phyloP scores from a whole-genome alignment of 495 filamentous ascomycete genomes.

The Penicillium macrosclerotiorum region DNA sequence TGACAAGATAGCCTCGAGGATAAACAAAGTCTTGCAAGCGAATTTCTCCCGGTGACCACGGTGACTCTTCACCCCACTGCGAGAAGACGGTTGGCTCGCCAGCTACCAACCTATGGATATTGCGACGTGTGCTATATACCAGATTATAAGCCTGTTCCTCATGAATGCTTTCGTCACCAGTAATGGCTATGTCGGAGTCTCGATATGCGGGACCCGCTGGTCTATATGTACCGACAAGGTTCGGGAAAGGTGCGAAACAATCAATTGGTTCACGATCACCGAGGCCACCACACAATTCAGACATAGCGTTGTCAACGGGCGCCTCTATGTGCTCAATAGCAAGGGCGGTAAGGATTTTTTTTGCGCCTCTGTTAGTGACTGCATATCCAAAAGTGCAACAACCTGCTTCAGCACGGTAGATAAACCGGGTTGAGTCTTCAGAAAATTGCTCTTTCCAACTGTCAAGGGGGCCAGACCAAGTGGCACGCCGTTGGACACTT shows the following conservation, averaged over 20 bases:
- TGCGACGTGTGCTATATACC: slow-evolving; percentile 28
- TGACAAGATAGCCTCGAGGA: slow-evolving; percentile 23
- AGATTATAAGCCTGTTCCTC: slow-evolving; percentile 22
- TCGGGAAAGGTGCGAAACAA: slow-evolving; percentile 30
- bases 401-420: slow-evolving; percentile 24
- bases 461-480: slow-evolving; percentile 18
- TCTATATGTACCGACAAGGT: slow-evolving; percentile 26
- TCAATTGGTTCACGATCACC: slow-evolving; percentile 20
- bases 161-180: slow-evolving; percentile 10
- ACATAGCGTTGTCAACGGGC: slow-evolving; percentile 27
- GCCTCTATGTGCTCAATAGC: slow-evolving; percentile 23
- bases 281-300: slow-evolving; percentile 24
- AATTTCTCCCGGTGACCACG: slow-evolving; percentile 23
- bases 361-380: slow-evolving; percentile 51
- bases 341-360: slow-evolving; percentile 44
- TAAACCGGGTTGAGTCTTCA: slow-evolving; percentile 30
- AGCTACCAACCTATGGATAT: slow-evolving; percentile 25
- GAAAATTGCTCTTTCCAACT: slow-evolving; percentile 21
- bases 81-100: slow-evolving; percentile 21
- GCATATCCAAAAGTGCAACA: slow-evolving; percentile 51
- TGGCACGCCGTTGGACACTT: slow-evolving; percentile 11
- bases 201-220: slow-evolving; percentile 15
- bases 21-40: slow-evolving; percentile 22
- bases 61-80: slow-evolving; percentile 22
- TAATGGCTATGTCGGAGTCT: slow-evolving; percentile 26